Base-by-base conservation (phyloP, 2,329 filamentous ascomycete genomes). In the Fusarium sp. region DNA sequence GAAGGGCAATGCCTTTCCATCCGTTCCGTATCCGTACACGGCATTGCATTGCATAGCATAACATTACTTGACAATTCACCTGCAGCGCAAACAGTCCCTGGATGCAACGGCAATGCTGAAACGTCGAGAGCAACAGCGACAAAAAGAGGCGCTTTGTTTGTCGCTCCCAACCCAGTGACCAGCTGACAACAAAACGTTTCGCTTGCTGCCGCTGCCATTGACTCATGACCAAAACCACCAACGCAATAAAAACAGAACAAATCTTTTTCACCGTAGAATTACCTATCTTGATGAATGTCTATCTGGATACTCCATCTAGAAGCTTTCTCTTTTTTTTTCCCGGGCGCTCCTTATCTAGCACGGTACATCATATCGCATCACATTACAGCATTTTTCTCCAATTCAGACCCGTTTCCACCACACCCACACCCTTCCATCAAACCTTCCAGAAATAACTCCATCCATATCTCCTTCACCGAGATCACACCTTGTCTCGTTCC, bases 361-460 rank as follows among this genome's bases (percentile, higher is more conserved):
- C 22, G 12, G 24, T 51, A n/a, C 24, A 52, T 52, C 30, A n/a
- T 34, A 42, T 43, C 14, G 25, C 50, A 27, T 20, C 20, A 34
- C 24, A 20, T 27, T 42, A 53, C 50, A 53, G 42, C 42, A 27
- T 42, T 53, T 52, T 53, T n/a, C 34, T 40, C 49, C 32, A 38
- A 40, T 38, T 34, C 30, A 44, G 42, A 29, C 45, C 43, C 42
- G 40, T 18, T 18, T 20, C 27, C 20, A 46, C n/a, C 29, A 30
- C 45, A 8, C 45, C 59, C 45, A 61, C 50, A 43, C 50, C 53
- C 63, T 66, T 67, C 63, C 55, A 67, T 66, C 30, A 66, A 47
- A 49, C 14, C 63, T 66, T 66, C 63, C 56, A 66, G 63, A 66
- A 66, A 55, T 60, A 66, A 46, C 58, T 18, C 16, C 16, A 32